These are phyloP conservation scores for Diaporthe humulicola DNA, from an alignment of 2,329 filamentous ascomycete species.

Conservation along the genomic window DNA sequence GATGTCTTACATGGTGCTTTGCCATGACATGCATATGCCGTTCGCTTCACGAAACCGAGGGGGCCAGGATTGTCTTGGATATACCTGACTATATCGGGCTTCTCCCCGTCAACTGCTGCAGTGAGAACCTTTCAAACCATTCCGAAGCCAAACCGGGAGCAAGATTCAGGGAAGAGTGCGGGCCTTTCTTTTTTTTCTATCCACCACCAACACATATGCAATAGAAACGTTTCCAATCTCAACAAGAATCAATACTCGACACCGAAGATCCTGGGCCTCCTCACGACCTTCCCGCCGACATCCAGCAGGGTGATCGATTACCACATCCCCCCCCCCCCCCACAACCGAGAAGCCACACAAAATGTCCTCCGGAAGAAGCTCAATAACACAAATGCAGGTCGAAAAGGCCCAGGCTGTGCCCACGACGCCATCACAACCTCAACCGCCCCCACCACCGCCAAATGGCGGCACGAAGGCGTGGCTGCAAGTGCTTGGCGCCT, in stretches of 20 bases:
- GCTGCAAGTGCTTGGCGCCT: conserved; percentile 65
- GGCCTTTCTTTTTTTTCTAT: neutral
- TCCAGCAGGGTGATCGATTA: too few relatives aligned
- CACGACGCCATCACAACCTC: too few relatives aligned
- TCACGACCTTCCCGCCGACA: neutral
- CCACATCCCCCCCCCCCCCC: too few relatives aligned
- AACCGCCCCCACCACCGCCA: conserved; percentile 36
- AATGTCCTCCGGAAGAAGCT: neutral
- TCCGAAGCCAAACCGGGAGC: neutral
- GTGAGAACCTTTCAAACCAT: neutral
- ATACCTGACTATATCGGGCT: neutral
- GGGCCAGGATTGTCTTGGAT: neutral
- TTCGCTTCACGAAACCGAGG: neutral
- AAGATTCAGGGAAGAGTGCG: neutral
- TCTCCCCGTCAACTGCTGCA: neutral
- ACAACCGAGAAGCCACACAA: neutral
- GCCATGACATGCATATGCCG: neutral
- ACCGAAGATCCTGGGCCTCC: too few relatives aligned
- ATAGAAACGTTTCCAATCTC: neutral
- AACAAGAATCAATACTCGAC: neutral
- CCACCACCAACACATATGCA: neutral
- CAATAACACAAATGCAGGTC: neutral
- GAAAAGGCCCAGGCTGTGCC: neutral
- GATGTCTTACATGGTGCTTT: neutral
- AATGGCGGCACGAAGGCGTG: conserved; percentile 68